Conservation (phyloP, 305 asterid genomes). For the Fraxinus paxiana region DNA sequence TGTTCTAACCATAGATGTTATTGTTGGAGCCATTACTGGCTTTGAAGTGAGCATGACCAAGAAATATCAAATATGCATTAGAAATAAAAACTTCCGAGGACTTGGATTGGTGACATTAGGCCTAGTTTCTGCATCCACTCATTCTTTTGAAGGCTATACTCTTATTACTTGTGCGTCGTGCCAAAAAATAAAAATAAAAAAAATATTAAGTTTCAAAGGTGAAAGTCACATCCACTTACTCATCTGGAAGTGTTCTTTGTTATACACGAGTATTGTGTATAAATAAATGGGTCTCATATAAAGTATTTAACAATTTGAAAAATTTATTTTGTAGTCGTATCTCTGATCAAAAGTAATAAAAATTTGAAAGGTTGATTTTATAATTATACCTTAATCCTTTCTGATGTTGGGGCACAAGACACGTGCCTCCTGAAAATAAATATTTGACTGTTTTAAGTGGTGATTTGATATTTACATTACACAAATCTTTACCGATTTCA, state of each 20-base stretch:
- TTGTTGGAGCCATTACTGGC: neutral
- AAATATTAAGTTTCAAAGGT: neutral
- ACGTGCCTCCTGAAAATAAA: neutral
- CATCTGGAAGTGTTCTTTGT: neutral
- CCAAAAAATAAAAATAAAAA: neutral
- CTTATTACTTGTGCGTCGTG: neutral
- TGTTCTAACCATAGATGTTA: neutral
- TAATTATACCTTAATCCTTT: neutral
- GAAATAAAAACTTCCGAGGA: neutral
- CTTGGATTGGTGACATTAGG: neutral
- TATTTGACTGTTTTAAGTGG: conserved; percentile 3
- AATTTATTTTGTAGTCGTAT: neutral
- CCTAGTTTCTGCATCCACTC: neutral
- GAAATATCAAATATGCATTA: neutral
- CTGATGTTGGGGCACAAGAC: neutral
- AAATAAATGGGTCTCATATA: neutral
- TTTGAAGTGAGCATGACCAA: neutral
- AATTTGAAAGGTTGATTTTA: neutral
- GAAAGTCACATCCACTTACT: neutral
- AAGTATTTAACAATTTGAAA: neutral
- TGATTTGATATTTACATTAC: conserved; percentile 9
- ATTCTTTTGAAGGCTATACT: neutral
- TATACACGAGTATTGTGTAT: neutral
- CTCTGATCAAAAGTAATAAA: neutral
- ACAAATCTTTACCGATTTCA: conserved; percentile 1